Base-by-base conservation (phyloP, 2,329 filamentous ascomycete species). In the Aspergillus viridinutans region DNA sequence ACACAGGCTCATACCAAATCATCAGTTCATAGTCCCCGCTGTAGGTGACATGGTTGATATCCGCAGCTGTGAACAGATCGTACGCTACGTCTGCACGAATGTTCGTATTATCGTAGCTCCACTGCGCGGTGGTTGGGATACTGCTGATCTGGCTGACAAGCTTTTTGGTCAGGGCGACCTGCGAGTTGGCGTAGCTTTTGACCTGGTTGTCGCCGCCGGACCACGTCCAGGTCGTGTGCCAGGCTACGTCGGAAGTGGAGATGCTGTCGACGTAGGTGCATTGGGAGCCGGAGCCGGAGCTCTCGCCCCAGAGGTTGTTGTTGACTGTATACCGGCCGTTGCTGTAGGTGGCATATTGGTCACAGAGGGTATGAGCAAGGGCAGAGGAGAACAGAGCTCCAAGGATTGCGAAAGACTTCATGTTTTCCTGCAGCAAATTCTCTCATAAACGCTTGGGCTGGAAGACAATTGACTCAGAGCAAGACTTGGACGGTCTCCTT, bases 81-180 rank as follows among this genome's bases (percentile, higher is more conserved):
- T 84, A 86, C 6, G 82, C 76, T 4, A 86, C 83, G 63, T 86
- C 78, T 43, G 82, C 81, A 42, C 80, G 69, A 49, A 84, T 69
- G 47, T 74, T 62, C 50, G 66, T 72, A 54, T 78, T 79, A 45
- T 73, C 74, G 68, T 85, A 83, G n/a, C 67, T 65, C 76, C 76
- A 81, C 26, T 66, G 62, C 69, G 73, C 79, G 6, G 70, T 70
- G 2, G 77, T 73, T 3, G 71, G 65, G 17, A 81, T 70, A 12
- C 71, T 74, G n/a, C 61, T 60, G 62, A 79, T 65, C 1, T 58
- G 42, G 42, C 59, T 66, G 55, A 67, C 55, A 17, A 12, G 43
- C 21, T 47, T 47, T 3, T 23, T 47, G 9, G 20, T 23, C 21
- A 47, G 23, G 9, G 23, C 23, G 10, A 23, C 43, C 4, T 25